Percentiles rank a stretch among this genome's conserved stretches.
Conservation (phyloP, 2,329 filamentous ascomycete genomes). For the Fusarium sp. region DNA sequence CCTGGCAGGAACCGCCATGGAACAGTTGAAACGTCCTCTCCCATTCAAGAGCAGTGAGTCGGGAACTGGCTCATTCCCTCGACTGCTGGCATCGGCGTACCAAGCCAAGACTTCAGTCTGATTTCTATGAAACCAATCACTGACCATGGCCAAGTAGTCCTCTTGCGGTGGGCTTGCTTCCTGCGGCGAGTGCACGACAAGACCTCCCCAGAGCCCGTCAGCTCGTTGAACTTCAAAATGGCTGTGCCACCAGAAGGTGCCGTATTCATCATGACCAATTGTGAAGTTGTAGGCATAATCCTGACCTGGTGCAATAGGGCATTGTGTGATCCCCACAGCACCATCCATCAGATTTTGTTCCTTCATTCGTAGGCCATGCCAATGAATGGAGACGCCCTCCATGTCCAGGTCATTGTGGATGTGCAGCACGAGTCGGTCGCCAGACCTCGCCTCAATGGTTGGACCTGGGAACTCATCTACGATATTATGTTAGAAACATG, state of each 20-base stretch:
- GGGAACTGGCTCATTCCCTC: constrained; percentile 55
- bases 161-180: neutral
- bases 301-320: neutral
- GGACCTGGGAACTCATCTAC: neutral
- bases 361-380: neutral
- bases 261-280: neutral
- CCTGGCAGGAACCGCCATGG: constrained; percentile 41
- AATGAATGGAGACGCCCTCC: neutral
- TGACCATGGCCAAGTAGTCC: constrained; percentile 39
- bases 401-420: neutral
- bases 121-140: constrained; percentile 47
- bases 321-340: neutral
- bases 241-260: neutral
- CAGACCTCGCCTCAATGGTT: neutral
- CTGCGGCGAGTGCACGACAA: neutral
- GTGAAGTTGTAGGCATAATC: neutral
- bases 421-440: neutral
- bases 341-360: neutral
- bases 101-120: constrained; percentile 47
- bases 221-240: neutral
- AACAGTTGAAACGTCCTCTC: constrained; percentile 44
- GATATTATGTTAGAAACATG: neutral
- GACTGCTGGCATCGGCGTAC: constrained; percentile 33
- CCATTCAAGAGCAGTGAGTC: constrained; percentile 51
- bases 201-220: neutral